These are phyloP conservation scores for Agrocybe chaxingu DNA, from an alignment of 768 basidiomycete genomes.

Conservation along the genomic window DNA sequence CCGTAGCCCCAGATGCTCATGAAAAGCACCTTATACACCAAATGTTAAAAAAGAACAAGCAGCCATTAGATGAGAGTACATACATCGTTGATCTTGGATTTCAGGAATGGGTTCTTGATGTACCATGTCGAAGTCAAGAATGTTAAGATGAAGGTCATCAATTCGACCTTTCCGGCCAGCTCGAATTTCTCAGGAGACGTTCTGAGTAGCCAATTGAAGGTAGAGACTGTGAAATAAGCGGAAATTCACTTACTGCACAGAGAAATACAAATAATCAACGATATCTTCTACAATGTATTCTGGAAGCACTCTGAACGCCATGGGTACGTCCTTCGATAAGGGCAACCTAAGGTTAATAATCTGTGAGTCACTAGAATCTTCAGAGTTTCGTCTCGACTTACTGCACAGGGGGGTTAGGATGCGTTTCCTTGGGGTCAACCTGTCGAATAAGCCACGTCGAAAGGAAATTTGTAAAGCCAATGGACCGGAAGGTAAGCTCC, in stretches of 20 bases:
- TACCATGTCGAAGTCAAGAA: constrained; percentile 95
- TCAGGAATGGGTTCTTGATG: constrained; percentile 98
- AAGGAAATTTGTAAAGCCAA: constrained; percentile 84
- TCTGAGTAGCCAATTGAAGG: constrained; percentile 26
- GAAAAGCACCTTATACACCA: constrained; percentile 57
- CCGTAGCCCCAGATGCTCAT: constrained; percentile 69
- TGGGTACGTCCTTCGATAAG: constrained; percentile 79
- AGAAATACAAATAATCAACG: constrained; percentile 83
- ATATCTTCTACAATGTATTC: constrained; percentile 95
- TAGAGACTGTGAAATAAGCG: neutral
- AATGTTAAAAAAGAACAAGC: neutral
- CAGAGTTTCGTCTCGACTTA: constrained; percentile 33
- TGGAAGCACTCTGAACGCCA: constrained; percentile 82
- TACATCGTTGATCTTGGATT: constrained; percentile 94
- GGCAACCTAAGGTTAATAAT: constrained; percentile 56
- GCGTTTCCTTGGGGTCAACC: constrained; percentile 75
- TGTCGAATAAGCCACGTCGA: constrained; percentile 93
- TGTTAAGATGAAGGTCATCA: constrained; percentile 84
- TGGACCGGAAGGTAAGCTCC: constrained; percentile 72
- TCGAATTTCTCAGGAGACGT: constrained; percentile 78
- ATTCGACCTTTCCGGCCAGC: constrained; percentile 78
- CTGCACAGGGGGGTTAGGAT: constrained; percentile 70
- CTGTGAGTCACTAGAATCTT: neutral
- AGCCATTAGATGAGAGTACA: constrained; percentile 10
- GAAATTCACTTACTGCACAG: constrained; percentile 59